Evolutionary conservation across 2,329 filamentous ascomycete species (phyloP).

Genomic region (Aureobasidium sp.): DNA sequence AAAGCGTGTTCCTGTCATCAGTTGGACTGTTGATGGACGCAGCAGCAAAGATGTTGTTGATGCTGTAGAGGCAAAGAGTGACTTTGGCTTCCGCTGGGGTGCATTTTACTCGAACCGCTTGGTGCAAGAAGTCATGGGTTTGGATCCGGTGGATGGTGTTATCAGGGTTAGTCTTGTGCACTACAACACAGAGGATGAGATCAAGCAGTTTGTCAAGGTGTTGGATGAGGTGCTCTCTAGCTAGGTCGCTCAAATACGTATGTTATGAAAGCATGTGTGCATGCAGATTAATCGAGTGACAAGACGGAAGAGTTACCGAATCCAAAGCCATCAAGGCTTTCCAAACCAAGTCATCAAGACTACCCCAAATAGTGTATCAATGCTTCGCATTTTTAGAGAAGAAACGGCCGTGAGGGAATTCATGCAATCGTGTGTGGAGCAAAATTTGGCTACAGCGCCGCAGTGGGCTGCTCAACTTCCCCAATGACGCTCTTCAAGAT

Average conservation of each 20-base stretch:
- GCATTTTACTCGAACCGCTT: constrained; percentile 61
- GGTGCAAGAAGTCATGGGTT: constrained; percentile 48
- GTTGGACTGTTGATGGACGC: constrained; percentile 52
- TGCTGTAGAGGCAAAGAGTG: constrained; percentile 49
- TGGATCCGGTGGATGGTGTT: constrained; percentile 52
- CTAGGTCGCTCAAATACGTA: background rate
- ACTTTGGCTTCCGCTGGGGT: constrained; percentile 58
- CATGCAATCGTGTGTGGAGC: background rate
- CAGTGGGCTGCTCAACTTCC: constrained; percentile 24
- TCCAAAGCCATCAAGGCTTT: too few relatives aligned
- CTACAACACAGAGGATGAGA: constrained; percentile 58
- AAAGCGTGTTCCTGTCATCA: constrained; percentile 56
- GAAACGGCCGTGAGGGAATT: background rate
- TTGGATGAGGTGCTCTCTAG: constrained; percentile 38
- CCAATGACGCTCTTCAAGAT: constrained; percentile 50
- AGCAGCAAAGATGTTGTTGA: constrained; percentile 52
- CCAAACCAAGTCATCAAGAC: background rate
- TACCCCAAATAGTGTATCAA: background rate
- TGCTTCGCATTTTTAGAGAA: background rate
- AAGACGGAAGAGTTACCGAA: background rate
- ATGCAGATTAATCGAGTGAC: background rate
- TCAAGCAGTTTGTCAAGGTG: constrained; percentile 43
- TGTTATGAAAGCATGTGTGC: background rate
- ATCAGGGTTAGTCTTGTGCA: constrained; percentile 62
- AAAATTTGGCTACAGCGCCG: background rate